phyloP scores from a whole-genome alignment of 768 basidiomycete species.

The Boletus patriciae region DNA sequence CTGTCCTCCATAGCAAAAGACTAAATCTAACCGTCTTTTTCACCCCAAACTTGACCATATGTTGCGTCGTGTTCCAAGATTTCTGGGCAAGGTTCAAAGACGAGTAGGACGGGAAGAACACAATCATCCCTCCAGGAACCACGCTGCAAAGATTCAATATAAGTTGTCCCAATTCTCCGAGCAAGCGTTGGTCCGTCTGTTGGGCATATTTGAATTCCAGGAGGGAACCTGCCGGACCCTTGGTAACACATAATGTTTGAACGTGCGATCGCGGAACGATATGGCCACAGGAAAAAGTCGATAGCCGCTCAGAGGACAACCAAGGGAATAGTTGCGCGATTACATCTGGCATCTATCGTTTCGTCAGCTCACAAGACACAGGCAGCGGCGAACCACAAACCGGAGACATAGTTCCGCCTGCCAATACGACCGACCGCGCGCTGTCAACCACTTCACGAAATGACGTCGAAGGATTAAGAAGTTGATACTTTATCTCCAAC shows the following conservation, averaged over 20 bases:
- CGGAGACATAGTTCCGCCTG: conserved; percentile 99
- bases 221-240: conserved; percentile 70
- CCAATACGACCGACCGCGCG: conserved; percentile 83
- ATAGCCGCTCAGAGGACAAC: conserved; percentile 59
- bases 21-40: conserved; percentile 69
- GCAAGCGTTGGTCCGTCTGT: conserved; percentile 62
- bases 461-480: conserved; percentile 85
- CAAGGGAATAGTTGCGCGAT: conserved; percentile 74
- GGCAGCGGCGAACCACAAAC: conserved; percentile 42
- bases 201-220: conserved; percentile 82
- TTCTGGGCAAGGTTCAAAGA: conserved; percentile 69
- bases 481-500: conserved; percentile 83
- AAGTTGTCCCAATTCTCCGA: conserved; percentile 80
- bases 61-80: conserved; percentile 62
- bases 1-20: neutral
- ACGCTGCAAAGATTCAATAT: conserved; percentile 77
- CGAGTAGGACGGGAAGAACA: conserved; percentile 91
- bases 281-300: conserved; percentile 88
- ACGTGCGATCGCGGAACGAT: conserved; percentile 83
- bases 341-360: conserved; percentile 79
- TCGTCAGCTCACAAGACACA: conserved; percentile 3
- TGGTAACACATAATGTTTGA: conserved; percentile 68
- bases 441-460: conserved; percentile 82
- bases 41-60: conserved; percentile 56
- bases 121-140: conserved; percentile 85